Percentiles rank a stretch among this genome's conserved stretches.
phyloP scores from a whole-genome alignment of 2,329 filamentous ascomycete genomes.

The Fusarium secorum region DNA sequence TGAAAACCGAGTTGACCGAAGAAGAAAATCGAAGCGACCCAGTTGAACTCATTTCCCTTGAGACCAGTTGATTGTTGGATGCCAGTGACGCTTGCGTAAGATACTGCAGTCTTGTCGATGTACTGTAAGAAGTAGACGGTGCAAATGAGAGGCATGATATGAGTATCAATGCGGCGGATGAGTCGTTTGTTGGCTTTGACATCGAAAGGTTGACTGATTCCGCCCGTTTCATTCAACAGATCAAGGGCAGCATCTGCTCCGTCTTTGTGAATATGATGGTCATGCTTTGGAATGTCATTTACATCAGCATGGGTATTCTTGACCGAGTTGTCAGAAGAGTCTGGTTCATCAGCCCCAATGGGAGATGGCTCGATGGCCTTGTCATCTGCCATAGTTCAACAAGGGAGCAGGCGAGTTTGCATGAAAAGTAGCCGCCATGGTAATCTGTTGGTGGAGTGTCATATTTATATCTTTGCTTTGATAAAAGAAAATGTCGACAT shows the following conservation, averaged over 20 bases:
- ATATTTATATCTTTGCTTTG: background rate
- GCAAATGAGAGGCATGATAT: conserved; percentile 39
- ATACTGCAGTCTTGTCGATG: conserved; percentile 40
- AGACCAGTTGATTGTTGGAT: conserved; percentile 46
- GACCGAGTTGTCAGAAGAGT: background rate
- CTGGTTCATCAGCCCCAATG: background rate
- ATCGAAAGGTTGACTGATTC: conserved; percentile 13
- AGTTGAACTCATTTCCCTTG: conserved; percentile 53
- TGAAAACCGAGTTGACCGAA: conserved; percentile 49
- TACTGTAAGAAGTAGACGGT: conserved; percentile 38
- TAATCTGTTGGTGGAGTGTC: accelerated
- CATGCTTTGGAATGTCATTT: background rate
- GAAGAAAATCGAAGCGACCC: conserved; percentile 45
- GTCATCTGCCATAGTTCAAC: background rate
- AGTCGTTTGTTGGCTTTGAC: conserved; percentile 21
- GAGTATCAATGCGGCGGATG: conserved; percentile 31
- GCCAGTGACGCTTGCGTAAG: conserved; percentile 38
- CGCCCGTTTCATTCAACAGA: conserved; percentile 21
- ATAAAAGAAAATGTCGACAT: background rate
- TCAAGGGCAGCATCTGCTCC: conserved; percentile 30
- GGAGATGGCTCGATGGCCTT: background rate
- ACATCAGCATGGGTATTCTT: background rate
- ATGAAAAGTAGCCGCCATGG: too few species aligned
- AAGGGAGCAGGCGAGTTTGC: background rate
- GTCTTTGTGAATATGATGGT: background rate